Conservation (phyloP, 129 eudicot species). For the Silybum marianum region DNA sequence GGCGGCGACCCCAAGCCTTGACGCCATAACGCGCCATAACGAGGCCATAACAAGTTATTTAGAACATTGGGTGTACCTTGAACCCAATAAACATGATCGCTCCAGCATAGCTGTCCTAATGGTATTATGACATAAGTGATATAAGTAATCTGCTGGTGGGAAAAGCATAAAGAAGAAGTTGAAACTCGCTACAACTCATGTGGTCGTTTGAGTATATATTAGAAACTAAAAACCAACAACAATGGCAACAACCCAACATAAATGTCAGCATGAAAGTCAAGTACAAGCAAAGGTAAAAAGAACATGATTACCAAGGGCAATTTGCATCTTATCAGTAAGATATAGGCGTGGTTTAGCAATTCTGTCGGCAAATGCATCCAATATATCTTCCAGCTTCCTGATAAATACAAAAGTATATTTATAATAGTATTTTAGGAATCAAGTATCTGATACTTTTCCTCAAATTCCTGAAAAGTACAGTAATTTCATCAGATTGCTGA, state of each 20-base stretch:
- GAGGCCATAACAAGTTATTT: too few species aligned
- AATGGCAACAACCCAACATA: neutral
- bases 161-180: neutral
- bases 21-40: too few species aligned
- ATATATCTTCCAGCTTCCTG: constrained; percentile 87
- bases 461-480: neutral
- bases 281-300: neutral
- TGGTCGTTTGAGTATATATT: neutral
- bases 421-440: neutral
- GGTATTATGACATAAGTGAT: neutral
- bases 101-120: neutral
- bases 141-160: neutral
- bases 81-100: neutral
- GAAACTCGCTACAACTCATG: neutral
- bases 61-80: neutral
- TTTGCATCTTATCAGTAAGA: constrained; percentile 96
- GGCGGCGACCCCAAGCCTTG: too few species aligned
- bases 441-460: neutral
- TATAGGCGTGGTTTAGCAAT: constrained; percentile 90
- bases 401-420: constrained; percentile 14
- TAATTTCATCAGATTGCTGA: neutral
- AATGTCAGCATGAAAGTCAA: constrained; percentile 3
- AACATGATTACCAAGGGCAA: constrained; percentile 76
- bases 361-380: constrained; percentile 93
- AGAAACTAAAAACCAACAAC: neutral